Base-by-base conservation (phyloP, 805 yeast genomes). In the Hanseniaspora guilliermondii region DNA sequence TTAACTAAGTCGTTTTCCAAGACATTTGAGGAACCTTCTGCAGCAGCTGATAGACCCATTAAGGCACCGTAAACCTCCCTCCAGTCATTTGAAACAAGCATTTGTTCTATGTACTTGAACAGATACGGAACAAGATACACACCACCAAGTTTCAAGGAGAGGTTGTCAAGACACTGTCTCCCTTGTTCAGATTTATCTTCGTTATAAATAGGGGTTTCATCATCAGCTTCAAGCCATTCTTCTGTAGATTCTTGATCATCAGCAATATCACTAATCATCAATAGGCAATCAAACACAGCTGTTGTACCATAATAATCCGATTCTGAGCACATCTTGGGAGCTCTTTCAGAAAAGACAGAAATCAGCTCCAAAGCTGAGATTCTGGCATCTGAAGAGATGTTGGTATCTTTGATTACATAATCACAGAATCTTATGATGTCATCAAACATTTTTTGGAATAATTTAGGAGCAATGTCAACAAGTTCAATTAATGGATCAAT, bases 11-110 rank as follows among this genome's bases (percentile, higher is more conserved):
- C 96, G 33, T 78, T 72, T 47, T 86, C 83, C 69, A 93, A 75
- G 14, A 85, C 87, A 60, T 89, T 97, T 48, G 87, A 76, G 70
- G 97, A 91, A 50, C 98, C 98, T 72, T 93, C 98, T 39, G 97
- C 97, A 22, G 95, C 96, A 5, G 96, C 82, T 0, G 97, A 88
- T 27, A 93, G 72, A 0, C 97, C 97, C 97, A 93, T 93, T 55
- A 93, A 71, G 1, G 97, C 95, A 24, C 96, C 98, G 66, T 89
- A 96, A 58, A 96, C 83, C 66, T 88, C 95, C 67, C 95, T 82
- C 98, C 98, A 93, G 57, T 79, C 77, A 33, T 72, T 65, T 1
- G 95, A 82, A 54, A 72, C 72, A 21, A 87, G 69, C 96, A 93
- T 86, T 56, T 78, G 79, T 19, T 96, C 96, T 56, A 93, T 74